Conservation (phyloP, 805 yeast species). For the Candida koratica region DNA sequence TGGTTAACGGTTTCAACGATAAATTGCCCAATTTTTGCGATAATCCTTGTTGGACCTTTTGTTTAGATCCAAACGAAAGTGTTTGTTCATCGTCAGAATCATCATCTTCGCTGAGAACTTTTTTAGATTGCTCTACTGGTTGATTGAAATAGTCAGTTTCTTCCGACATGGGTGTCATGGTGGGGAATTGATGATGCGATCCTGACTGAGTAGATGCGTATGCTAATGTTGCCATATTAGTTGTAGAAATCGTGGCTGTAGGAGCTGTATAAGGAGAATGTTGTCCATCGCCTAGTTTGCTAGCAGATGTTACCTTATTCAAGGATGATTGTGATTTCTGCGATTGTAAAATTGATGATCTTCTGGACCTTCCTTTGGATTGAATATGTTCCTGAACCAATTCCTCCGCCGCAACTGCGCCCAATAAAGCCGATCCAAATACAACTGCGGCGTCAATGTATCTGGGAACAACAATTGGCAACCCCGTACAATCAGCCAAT, state of each 20-base stretch:
- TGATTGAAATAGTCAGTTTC: constrained; percentile 42
- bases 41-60: constrained; percentile 50
- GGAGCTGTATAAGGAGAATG: constrained; percentile 77
- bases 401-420: constrained; percentile 87
- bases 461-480: constrained; percentile 88
- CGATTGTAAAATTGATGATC: constrained; percentile 28
- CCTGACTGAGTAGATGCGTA: constrained; percentile 32
- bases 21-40: constrained; percentile 39
- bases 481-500: constrained; percentile 87
- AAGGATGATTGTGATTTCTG: constrained; percentile 32
- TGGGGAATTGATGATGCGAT: constrained; percentile 26
- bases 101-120: constrained; percentile 14
- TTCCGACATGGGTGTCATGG: constrained; percentile 39
- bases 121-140: constrained; percentile 15
- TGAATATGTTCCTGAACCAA: constrained; percentile 39
- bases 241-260: constrained; percentile 66
- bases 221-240: constrained; percentile 52
- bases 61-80: constrained; percentile 59
- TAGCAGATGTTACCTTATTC: constrained; percentile 12
- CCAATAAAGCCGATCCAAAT: constrained; percentile 90
- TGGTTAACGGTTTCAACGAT: constrained; percentile 39
- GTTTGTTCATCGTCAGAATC: constrained; percentile 46
- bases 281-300: constrained; percentile 24
- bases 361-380: constrained; percentile 32
- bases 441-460: constrained; percentile 97